These are phyloP conservation scores for Sedum album DNA, from an alignment of 164 flowering plant genomes.

Conservation along the genomic window DNA sequence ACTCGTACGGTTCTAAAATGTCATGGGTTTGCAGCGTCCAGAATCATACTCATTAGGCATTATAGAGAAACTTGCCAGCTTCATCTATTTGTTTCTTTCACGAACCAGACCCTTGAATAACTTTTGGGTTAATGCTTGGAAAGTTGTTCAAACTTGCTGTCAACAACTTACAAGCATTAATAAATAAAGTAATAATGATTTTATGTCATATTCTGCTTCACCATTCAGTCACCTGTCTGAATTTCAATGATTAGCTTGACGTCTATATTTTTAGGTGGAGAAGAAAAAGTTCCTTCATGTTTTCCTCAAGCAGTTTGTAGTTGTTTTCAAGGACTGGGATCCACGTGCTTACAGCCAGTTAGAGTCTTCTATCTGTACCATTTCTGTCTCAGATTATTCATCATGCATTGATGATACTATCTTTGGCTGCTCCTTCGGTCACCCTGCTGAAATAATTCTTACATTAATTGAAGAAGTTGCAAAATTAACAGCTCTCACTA, in stretches of 20 bases:
- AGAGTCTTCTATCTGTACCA: slow-evolving; percentile 29
- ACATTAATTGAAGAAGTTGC: slow-evolving; percentile 48
- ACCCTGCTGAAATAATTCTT: slow-evolving; percentile 73
- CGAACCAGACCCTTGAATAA: background rate
- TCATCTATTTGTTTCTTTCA: too few species aligned
- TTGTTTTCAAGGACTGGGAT: slow-evolving; percentile 65
- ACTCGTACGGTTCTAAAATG: background rate
- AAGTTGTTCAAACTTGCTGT: background rate
- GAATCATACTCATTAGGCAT: background rate
- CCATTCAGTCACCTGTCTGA: too few species aligned
- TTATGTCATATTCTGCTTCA: background rate
- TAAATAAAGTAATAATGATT: background rate
- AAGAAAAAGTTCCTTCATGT: slow-evolving; percentile 51
- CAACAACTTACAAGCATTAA: background rate
- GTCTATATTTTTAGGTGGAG: slow-evolving; percentile 41
- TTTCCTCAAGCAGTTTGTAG: slow-evolving; percentile 73
- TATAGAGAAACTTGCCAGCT: background rate
- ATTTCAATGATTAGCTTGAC: background rate
- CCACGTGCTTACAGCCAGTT: slow-evolving; percentile 40
- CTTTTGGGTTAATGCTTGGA: background rate
- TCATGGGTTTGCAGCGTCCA: background rate
- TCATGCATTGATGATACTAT: slow-evolving; percentile 30
- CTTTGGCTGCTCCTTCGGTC: slow-evolving; percentile 80
- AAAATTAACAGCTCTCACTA: slow-evolving; percentile 39
- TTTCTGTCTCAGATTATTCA: slow-evolving; percentile 23